Evolutionary conservation across 2,329 filamentous ascomycete genomes (phyloP), one percentile per base, ranked within the genome.

Genomic region (Lachnellula arida): DNA sequence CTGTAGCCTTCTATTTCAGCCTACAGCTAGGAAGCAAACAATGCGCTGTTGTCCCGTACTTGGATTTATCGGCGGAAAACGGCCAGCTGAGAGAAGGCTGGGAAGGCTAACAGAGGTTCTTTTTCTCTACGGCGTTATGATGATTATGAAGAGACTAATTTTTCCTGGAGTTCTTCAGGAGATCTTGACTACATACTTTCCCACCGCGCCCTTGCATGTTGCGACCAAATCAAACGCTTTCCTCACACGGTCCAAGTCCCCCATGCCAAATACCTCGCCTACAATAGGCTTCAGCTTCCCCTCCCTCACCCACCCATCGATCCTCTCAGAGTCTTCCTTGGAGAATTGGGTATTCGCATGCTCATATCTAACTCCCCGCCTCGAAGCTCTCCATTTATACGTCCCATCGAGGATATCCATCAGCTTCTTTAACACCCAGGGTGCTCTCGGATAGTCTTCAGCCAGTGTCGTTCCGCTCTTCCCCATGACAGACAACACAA

Each of bases 401-500:
- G 46, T 28, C 28, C 28, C 52, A 56, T 74, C 70, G 15, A 65
- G 51, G 22, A 65, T 19, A 53, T 74, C 68, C 3, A 56, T 42
- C 17, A 63, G 19, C 17, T 65, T 54, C 1, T 73, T 68, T 2
- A 55, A 40, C n/a, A 63, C 17, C 19, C 65, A 55, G 1, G 71
- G 66, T 12, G 72, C 44, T 1, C 51, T 56, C 2, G 65, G 62
- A 4, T 62, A 61, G 46, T 67, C 60, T 11, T 61, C 43, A 54
- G 71, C 70, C 19, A 74, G 64, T 39, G 65, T 61, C 12, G 51
- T 58, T 2, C 69, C 72, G 2, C 71, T 73, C 1, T 73, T 72
- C 5, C 65, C 46, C 0, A 70, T 73, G 15, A 72, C 64, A 37
- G 74, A 68, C 19, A 72, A 70, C 2, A 74, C 51, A 32, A 75